phyloP scores from a whole-genome alignment of 768 basidiomycete genomes.

The Psilocybe cyanescens region DNA sequence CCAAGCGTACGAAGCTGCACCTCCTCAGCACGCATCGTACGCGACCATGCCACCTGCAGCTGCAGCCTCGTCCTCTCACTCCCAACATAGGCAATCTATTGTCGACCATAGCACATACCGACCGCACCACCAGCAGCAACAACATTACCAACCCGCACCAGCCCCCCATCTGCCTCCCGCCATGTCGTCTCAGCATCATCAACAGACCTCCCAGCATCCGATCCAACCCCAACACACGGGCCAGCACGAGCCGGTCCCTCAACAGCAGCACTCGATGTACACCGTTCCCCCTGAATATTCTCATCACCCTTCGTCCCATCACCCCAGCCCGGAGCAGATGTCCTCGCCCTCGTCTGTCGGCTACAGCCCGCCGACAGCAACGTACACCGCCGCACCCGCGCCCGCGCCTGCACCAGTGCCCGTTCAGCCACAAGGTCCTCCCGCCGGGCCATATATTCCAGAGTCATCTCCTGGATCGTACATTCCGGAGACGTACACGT shows the following conservation, averaged over 20 bases:
- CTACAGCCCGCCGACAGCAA: constrained; percentile 19
- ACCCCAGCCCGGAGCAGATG: constrained; percentile 17
- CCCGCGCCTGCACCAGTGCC: neutral
- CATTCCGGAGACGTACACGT: constrained; percentile 25
- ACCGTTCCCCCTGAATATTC: constrained; percentile 28
- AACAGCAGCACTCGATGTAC: constrained; percentile 34
- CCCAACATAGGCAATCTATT: constrained; percentile 4
- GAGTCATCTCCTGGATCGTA: constrained; percentile 2
- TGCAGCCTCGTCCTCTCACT: constrained; percentile 3
- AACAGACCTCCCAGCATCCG: constrained; percentile 13
- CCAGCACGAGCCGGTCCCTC: neutral
- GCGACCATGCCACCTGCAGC: neutral
- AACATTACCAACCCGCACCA: neutral
- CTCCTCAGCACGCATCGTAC: constrained; percentile 12
- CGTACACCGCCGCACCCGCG: constrained; percentile 9
- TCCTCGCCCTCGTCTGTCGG: constrained; percentile 15
- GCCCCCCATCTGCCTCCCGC: neutral
- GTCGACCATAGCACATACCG: constrained; percentile 2
- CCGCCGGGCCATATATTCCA: neutral
- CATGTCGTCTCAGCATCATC: neutral
- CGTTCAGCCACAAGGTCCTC: neutral
- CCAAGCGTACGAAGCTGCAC: constrained; percentile 11
- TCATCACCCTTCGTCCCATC: constrained; percentile 12
- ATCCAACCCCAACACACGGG: constrained; percentile 9
- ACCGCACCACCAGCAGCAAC: constrained; percentile 8